Evolutionary conservation across 331 rosid genomes (phyloP).

Genomic region (Quercus tomentella): DNA sequence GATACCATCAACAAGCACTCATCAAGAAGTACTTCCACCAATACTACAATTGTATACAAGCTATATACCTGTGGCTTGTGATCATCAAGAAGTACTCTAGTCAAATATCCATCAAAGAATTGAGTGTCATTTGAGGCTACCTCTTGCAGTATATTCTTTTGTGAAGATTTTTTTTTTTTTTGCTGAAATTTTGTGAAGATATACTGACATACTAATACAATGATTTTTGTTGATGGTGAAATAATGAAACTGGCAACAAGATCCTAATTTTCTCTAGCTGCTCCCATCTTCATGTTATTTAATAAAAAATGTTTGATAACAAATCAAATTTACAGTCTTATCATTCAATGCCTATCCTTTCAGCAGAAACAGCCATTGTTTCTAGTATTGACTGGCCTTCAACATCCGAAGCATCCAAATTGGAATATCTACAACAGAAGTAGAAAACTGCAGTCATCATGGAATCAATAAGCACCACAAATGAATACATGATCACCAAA

Average conservation of each 20-base stretch:
- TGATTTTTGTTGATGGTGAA: constrained; percentile 12
- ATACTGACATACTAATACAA: constrained; percentile 1
- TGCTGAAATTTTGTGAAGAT: not conserved
- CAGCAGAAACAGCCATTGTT: constrained; percentile 49
- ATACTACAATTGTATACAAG: constrained; percentile 6
- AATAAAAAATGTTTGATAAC: constrained; percentile 5
- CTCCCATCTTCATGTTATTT: constrained; percentile 26
- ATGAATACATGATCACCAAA: constrained; percentile 90
- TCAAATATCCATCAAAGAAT: constrained; percentile 21
- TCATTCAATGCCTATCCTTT: constrained; percentile 51
- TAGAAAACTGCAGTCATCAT: constrained; percentile 96
- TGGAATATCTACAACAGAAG: constrained; percentile 81
- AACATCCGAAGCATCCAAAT: constrained; percentile 39
- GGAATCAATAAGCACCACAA: constrained; percentile 81
- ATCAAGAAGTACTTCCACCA: constrained; percentile 4
- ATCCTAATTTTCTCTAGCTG: not conserved
- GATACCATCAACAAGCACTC: not conserved
- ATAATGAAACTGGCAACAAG: constrained; percentile 17
- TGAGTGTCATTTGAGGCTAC: constrained; percentile 16
- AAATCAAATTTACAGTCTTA: constrained; percentile 24
- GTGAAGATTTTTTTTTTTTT: not conserved
- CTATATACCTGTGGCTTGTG: constrained; percentile 19
- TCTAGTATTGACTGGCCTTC: constrained; percentile 51
- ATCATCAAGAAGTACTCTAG: constrained; percentile 25
- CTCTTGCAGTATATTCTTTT: not conserved